phyloP scores from a whole-genome alignment of 371 early-diverging fungal genomes.

The Zopfochytrium polystomum region DNA sequence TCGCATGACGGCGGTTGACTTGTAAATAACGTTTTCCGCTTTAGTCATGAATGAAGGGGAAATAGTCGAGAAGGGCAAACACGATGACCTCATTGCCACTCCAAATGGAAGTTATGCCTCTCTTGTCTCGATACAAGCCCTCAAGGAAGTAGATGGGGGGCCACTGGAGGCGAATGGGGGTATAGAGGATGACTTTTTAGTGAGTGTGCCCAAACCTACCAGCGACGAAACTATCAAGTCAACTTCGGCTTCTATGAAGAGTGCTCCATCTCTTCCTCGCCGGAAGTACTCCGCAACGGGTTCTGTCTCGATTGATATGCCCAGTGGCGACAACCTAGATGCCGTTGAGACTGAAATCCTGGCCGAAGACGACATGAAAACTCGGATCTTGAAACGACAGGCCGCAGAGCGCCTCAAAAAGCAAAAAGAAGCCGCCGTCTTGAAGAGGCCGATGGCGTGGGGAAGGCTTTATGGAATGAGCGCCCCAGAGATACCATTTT shows the following conservation, averaged over 20 bases:
- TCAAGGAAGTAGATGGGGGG: constrained; percentile 17
- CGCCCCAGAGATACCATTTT: constrained; percentile 18
- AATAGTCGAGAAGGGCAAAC: constrained; percentile 84
- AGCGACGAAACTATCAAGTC: no score
- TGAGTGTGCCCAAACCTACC: no score
- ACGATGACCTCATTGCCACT: constrained; percentile 63
- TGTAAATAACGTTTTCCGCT: background rate
- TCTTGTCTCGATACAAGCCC: constrained; percentile 31
- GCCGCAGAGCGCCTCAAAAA: constrained; percentile 24
- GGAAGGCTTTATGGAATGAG: constrained; percentile 16
- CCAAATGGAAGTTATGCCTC: constrained; percentile 28
- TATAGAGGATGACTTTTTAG: no score
- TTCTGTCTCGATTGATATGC: no score
- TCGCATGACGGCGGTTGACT: background rate
- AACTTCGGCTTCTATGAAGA: no score
- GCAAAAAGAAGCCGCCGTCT: constrained; percentile 10
- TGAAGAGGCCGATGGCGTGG: constrained; percentile 19
- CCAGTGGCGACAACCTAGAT: no score
- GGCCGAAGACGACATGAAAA: background rate
- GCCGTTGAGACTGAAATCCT: no score
- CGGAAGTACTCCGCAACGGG: no score
- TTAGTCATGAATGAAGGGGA: constrained; percentile 61
- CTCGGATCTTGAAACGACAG: constrained; percentile 6
- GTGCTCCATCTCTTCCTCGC: no score
- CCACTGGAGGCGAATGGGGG: no score